These are phyloP conservation scores for Blastobotrys proliferans DNA, from an alignment of 1,139 yeast genomes.

Conservation along the genomic window DNA sequence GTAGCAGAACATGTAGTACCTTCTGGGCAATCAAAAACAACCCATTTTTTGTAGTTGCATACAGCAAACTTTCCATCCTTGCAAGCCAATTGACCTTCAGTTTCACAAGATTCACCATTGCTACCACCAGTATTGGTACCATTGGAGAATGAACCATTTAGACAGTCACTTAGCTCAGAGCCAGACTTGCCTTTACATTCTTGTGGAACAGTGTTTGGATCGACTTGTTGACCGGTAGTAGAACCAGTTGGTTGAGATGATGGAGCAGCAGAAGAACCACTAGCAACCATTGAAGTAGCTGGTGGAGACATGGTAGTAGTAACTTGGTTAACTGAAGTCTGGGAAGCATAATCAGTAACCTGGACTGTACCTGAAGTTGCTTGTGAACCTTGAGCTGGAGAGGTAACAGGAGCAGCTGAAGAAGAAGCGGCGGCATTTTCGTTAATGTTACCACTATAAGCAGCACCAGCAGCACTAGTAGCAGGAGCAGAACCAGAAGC, in stretches of 20 bases:
- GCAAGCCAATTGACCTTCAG: conserved; percentile 49
- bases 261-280: conserved; percentile 17
- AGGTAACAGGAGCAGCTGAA: conserved; percentile 3
- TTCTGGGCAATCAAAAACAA: conserved; percentile 48
- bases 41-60: conserved; percentile 56
- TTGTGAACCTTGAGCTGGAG: conserved; percentile 13
- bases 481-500: conserved; percentile 16
- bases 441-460: too few relatives aligned
- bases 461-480: conserved; percentile 14
- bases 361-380: conserved; percentile 6
- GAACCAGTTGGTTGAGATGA: conserved; percentile 15
- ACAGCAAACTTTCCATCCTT: conserved; percentile 48
- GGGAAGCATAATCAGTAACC: background rate
- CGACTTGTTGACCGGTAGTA: conserved; percentile 9
- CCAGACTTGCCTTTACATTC: conserved; percentile 17
- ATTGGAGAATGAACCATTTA: conserved; percentile 8
- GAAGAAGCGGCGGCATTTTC: conserved; percentile 17
- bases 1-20: conserved; percentile 58
- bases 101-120: conserved; percentile 34
- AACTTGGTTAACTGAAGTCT: background rate
- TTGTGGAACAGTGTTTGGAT: conserved; percentile 11
- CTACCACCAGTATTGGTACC: conserved; percentile 14
- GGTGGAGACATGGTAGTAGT: conserved; percentile 18
- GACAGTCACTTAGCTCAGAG: conserved; percentile 13
- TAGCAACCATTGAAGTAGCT: conserved; percentile 11